Base-by-base conservation (phyloP, 306 rosid species). In the Medicago lupulina region DNA sequence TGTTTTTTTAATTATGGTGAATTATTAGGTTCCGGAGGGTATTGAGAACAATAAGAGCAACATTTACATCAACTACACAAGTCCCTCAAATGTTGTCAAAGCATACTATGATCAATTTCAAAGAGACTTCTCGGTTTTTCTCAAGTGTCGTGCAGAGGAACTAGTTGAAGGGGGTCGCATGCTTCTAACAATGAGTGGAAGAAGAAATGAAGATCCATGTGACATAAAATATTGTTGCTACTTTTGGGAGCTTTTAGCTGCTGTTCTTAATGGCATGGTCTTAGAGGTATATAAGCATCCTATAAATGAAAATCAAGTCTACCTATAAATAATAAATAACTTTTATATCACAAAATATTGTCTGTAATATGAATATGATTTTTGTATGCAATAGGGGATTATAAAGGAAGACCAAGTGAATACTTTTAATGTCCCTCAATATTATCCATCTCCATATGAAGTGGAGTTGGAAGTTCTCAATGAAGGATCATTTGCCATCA, bases 361-460 rank as follows among this genome's bases (percentile, higher is more conserved):
- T 21, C 7, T 39, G 1, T 39, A 8, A 4, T 54, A 9, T 17
- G 25, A 17, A 54, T 54, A 17, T 54, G 28, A 5, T 62, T 62
- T 1, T 31, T 54, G 4, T 13, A 1, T 79, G 28, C 0, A 55
- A 0, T 14, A 78, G 82, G 80, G 89, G 28, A 31, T 81, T 14
- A 81, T 72, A 67, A 51, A 79, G 8, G 86, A 85, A 73, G 78
- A 81, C 11, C 58, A 78, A 73, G 2, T 87, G 16, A 66, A 78
- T 44, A 55, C 67, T 8, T 87, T 85, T 71, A 85, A 85, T 55
- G 59, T 83, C 47, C 89, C 83, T 34, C 74, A 23, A 0, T 85
- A 87, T 63, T 76, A 77, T 6, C 89, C 91, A 46, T 85, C 83
- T 0, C 78, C 78, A 16, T 43, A 59, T 28, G 89, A 87, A 76